Evolutionary conservation across 2,329 filamentous ascomycete species (phyloP).

Genomic region (Aureobasidium lini): DNA sequence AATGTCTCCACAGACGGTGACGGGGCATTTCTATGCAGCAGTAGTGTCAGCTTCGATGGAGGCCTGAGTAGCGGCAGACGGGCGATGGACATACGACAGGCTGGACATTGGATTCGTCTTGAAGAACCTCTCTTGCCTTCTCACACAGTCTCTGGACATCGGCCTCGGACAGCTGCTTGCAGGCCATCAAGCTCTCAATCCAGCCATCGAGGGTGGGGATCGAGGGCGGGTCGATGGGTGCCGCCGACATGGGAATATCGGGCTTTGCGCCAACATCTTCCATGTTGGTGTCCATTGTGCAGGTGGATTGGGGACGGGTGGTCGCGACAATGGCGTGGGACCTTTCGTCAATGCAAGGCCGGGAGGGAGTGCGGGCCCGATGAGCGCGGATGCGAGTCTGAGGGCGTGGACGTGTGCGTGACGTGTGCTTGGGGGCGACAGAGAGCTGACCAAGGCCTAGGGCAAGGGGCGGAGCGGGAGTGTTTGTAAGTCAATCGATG

Average conservation of each 20-base stretch:
- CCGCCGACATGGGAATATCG: conserved; percentile 56
- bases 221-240: conserved; percentile 73
- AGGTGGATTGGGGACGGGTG: neutral
- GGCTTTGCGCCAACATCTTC: conserved; percentile 89
- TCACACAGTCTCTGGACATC: conserved; percentile 97
- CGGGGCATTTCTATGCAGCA: conserved; percentile 69
- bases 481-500: neutral
- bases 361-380: conserved; percentile 4
- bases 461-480: neutral
- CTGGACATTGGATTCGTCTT: conserved; percentile 97
- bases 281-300: conserved; percentile 91
- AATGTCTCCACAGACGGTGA: conserved; percentile 97
- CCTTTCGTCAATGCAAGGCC: neutral
- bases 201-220: conserved; percentile 93
- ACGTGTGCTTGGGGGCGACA: neutral
- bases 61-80: neutral
- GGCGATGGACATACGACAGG: conserved; percentile 67
- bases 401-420: neutral
- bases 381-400: neutral
- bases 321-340: neutral
- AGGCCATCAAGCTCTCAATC: conserved; percentile 97
- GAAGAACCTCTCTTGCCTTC: conserved; percentile 93
- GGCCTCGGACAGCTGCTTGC: conserved; percentile 92
- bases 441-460: neutral
- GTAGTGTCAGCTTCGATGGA: neutral